A percentile compares a stretch with the other conserved stretches of the same genome.
Evolutionary conservation across 495 filamentous ascomycete genomes (phyloP).

Genomic region (Penicillium riverlandense): DNA sequence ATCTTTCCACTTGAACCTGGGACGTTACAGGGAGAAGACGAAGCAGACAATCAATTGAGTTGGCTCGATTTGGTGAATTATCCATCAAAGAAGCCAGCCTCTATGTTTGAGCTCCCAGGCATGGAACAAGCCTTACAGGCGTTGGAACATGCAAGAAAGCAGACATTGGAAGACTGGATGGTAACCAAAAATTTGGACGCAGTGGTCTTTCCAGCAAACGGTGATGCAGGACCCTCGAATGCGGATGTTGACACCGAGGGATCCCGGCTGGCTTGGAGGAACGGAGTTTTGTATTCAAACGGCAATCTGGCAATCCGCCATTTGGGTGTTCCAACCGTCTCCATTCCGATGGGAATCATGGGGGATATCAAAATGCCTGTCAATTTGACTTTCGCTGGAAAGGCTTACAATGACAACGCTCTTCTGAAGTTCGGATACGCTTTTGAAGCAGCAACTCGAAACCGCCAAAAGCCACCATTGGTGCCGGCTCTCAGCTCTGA

Average conservation of each 20-base stretch:
- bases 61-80: constrained; percentile 1
- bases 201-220: constrained; percentile 4
- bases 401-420: constrained; percentile 6
- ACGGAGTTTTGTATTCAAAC: constrained; percentile 10
- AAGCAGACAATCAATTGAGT: constrained; percentile 1
- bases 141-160: constrained; percentile 5
- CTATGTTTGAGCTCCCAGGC: background rate
- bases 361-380: constrained; percentile 5
- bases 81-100: background rate
- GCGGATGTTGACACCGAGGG: constrained; percentile 4
- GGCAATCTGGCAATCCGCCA: constrained; percentile 6
- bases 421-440: constrained; percentile 17
- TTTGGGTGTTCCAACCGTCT: constrained; percentile 7
- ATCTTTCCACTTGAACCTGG: constrained; percentile 1
- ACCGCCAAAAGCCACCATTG: background rate
- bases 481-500: background rate
- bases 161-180: constrained; percentile 8
- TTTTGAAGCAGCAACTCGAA: constrained; percentile 16
- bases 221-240: constrained; percentile 5
- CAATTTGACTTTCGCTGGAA: constrained; percentile 7
- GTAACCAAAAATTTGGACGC: constrained; percentile 1
- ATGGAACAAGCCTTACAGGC: background rate
- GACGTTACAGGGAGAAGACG: background rate
- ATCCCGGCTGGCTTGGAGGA: constrained; percentile 1
- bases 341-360: constrained; percentile 8